phyloP scores from a whole-genome alignment of 2,329 filamentous ascomycete genomes.

The Bipolaris bicolor region DNA sequence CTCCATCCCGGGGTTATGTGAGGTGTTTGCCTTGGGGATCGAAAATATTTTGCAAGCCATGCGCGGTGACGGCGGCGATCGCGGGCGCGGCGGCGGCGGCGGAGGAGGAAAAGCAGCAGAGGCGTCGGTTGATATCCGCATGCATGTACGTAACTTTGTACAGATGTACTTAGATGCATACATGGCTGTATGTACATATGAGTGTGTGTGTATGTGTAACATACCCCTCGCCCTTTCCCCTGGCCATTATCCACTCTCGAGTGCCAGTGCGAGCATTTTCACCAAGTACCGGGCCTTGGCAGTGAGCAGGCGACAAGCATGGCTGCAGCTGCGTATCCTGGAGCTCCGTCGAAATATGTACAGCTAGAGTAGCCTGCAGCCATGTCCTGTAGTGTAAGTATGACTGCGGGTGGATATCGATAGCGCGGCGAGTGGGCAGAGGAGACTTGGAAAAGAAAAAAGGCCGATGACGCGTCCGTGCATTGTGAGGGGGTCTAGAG shows the following conservation, averaged over 20 bases:
- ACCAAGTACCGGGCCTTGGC: conserved; percentile 1
- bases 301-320: background rate
- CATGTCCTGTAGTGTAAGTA: background rate
- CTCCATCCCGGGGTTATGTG: background rate
- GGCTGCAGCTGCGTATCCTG: background rate
- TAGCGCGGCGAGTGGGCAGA: background rate
- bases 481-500: background rate
- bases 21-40: background rate
- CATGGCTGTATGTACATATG: background rate
- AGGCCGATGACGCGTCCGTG: conserved; percentile 1
- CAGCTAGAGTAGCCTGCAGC: background rate
- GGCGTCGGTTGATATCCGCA: background rate
- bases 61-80: background rate
- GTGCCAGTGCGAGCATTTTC: background rate
- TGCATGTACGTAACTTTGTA: background rate
- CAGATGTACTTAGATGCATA: background rate
- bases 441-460: background rate
- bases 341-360: too few relatives aligned
- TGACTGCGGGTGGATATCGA: conserved; percentile 5
- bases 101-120: background rate
- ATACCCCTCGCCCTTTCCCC: background rate
- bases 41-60: background rate
- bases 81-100: background rate
- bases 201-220: background rate
- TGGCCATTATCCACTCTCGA: background rate